A percentile compares a stretch with the other conserved stretches of the same genome.
phyloP scores from a whole-genome alignment of 495 filamentous ascomycete genomes.

The Xylaria longipes region DNA sequence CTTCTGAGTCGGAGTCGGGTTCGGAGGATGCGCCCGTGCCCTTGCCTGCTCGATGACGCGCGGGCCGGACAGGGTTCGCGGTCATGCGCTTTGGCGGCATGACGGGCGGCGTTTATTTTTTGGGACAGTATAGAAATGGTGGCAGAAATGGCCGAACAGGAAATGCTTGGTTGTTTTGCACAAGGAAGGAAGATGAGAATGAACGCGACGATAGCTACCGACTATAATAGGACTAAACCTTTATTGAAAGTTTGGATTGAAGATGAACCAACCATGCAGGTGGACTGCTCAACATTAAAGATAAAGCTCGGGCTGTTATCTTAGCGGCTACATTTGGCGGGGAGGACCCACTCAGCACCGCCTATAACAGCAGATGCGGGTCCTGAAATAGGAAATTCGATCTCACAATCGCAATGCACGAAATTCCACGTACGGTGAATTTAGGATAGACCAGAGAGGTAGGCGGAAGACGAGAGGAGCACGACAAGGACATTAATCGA shows the following conservation, averaged over 20 bases:
- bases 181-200: neutral
- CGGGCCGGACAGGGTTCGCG: slow-evolving; percentile 82
- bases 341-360: neutral
- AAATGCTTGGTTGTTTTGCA: neutral
- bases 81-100: slow-evolving; percentile 96
- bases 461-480: neutral
- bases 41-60: slow-evolving; percentile 89
- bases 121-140: neutral
- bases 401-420: slow-evolving; percentile 4
- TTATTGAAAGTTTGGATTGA: neutral
- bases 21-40: slow-evolving; percentile 69
- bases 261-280: slow-evolving; percentile 3
- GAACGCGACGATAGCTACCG: neutral
- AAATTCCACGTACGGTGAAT: neutral
- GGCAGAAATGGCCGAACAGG: neutral
- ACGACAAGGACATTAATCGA: neutral
- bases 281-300: neutral
- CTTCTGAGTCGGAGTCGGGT: slow-evolving; percentile 67
- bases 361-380: neutral
- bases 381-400: slow-evolving; percentile 9
- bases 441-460: neutral
- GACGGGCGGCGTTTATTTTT: slow-evolving; percentile 33
- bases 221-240: neutral
- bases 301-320: slow-evolving; percentile 11
- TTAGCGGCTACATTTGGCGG: slow-evolving; percentile 3